Evolutionary conservation across 2,329 filamentous ascomycete genomes (phyloP).

Genomic region (Stachybotrys echinatus): DNA sequence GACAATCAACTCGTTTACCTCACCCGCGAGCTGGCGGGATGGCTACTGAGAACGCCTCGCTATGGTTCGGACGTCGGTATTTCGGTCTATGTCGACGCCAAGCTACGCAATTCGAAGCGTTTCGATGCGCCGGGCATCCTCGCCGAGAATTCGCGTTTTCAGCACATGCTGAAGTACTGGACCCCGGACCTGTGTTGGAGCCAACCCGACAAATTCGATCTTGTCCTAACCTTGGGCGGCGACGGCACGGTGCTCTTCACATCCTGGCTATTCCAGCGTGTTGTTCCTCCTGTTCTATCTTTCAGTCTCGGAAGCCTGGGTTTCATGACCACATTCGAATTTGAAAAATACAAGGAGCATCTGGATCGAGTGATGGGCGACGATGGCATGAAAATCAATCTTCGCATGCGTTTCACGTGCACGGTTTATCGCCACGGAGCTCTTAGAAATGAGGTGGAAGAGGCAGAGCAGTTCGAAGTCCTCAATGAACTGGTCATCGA

Average conservation of each 20-base stretch:
- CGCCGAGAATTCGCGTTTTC: constrained; percentile 68
- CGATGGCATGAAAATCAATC: constrained; percentile 90
- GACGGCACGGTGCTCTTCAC: constrained; percentile 87
- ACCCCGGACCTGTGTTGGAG: constrained; percentile 93
- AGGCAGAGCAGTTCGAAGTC: constrained; percentile 95
- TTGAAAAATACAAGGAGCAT: constrained; percentile 80
- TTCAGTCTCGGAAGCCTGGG: constrained; percentile 81
- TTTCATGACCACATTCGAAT: constrained; percentile 87
- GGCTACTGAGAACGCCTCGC: constrained; percentile 82
- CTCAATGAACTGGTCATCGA: constrained; percentile 98
- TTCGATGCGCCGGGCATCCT: constrained; percentile 74
- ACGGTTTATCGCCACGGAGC: constrained; percentile 78
- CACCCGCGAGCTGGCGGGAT: constrained; percentile 80
- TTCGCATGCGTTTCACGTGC: constrained; percentile 98
- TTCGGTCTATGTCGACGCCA: constrained; percentile 97
- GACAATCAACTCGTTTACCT: constrained; percentile 89
- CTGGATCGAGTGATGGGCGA: constrained; percentile 89
- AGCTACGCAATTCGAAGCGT: constrained; percentile 80
- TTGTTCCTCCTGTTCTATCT: constrained; percentile 78
- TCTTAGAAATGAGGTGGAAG: constrained; percentile 62
- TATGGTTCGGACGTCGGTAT: constrained; percentile 89
- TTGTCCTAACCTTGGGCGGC: constrained; percentile 82
- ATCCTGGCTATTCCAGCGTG: constrained; percentile 85
- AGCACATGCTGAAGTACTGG: constrained; percentile 89
- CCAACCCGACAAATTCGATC: constrained; percentile 88